Percentiles rank a stretch among this genome's conserved stretches.
Evolutionary conservation across 2,329 filamentous ascomycete genomes (phyloP).

Genomic region (Claviceps fusiformis): DNA sequence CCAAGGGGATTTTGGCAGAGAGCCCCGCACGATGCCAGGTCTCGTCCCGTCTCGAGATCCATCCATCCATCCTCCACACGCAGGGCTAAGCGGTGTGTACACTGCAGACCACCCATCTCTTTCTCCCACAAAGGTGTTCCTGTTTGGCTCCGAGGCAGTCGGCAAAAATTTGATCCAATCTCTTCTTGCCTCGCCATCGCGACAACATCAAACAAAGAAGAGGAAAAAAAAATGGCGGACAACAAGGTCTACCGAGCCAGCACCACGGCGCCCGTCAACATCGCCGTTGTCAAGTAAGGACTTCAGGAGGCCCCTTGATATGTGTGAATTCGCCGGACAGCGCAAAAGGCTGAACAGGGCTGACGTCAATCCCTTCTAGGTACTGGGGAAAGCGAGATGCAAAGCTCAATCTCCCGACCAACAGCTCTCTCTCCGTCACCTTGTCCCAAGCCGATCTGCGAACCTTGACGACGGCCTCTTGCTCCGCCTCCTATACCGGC

Average conservation of each 20-base stretch:
- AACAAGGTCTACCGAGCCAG: slow-evolving; percentile 70
- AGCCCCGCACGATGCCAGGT: neutral
- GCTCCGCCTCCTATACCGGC: slow-evolving; percentile 55
- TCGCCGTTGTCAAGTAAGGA: slow-evolving; percentile 82
- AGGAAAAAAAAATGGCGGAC: slow-evolving; percentile 26
- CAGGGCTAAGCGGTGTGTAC: too few species aligned
- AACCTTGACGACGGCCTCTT: slow-evolving; percentile 90
- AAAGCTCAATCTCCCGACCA: slow-evolving; percentile 90
- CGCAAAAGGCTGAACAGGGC: neutral
- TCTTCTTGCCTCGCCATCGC: neutral
- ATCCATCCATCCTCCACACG: neutral
- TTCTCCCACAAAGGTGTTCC: neutral
- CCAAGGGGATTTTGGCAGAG: too few species aligned
- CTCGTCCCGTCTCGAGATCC: neutral
- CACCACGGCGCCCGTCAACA: slow-evolving; percentile 95
- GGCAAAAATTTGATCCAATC: neutral
- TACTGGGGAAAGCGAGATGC: slow-evolving; percentile 97
- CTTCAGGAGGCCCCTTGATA: slow-evolving; percentile 4
- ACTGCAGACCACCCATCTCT: neutral
- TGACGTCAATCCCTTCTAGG: slow-evolving; percentile 12
- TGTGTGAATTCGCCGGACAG: neutral
- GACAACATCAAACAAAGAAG: neutral
- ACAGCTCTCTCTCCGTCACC: slow-evolving; percentile 93
- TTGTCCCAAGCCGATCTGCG: slow-evolving; percentile 88
- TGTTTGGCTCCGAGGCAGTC: neutral